Evolutionary conservation across 192 early-diverging fungal genomes (phyloP).

Genomic region (Coemansia sp.): DNA sequence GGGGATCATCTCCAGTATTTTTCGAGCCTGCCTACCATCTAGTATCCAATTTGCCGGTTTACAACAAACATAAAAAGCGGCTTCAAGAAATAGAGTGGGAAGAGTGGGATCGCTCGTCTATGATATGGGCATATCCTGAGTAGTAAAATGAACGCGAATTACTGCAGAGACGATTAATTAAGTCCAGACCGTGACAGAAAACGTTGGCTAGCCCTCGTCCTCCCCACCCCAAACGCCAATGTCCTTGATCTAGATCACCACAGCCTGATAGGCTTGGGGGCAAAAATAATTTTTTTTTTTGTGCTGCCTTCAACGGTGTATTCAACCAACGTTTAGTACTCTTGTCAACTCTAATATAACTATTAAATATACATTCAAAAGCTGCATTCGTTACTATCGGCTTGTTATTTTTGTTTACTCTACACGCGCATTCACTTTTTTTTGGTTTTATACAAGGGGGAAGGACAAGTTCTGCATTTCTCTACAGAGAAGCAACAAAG

Average conservation of each 20-base stretch:
- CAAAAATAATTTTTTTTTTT: not conserved
- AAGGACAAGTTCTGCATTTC: not conserved
- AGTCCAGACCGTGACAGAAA: not conserved
- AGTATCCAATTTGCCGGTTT: not conserved
- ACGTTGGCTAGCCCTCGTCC: not conserved
- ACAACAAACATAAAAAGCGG: not conserved
- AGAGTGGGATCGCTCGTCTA: not conserved
- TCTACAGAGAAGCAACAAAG: not conserved
- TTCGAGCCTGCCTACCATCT: not conserved
- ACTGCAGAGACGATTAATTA: not conserved
- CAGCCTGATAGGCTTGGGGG: slow-evolving; percentile 3
- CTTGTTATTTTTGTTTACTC: not conserved
- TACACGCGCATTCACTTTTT: not conserved
- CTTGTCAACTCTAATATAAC: not conserved
- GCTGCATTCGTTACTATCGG: not conserved
- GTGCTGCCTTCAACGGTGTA: not conserved
- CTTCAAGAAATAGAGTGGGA: not conserved
- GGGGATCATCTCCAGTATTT: not conserved
- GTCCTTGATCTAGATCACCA: slow-evolving; percentile 1
- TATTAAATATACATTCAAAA: not conserved
- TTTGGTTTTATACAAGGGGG: not conserved
- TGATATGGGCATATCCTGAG: not conserved
- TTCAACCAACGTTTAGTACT: not conserved
- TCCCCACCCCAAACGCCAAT: not conserved
- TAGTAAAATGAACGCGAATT: not conserved